A percentile compares a stretch with the other conserved stretches of the same genome.
These are phyloP conservation scores for Aphanoascus verrucosus DNA, from an alignment of 2,329 filamentous ascomycete genomes.

Conservation along the genomic window DNA sequence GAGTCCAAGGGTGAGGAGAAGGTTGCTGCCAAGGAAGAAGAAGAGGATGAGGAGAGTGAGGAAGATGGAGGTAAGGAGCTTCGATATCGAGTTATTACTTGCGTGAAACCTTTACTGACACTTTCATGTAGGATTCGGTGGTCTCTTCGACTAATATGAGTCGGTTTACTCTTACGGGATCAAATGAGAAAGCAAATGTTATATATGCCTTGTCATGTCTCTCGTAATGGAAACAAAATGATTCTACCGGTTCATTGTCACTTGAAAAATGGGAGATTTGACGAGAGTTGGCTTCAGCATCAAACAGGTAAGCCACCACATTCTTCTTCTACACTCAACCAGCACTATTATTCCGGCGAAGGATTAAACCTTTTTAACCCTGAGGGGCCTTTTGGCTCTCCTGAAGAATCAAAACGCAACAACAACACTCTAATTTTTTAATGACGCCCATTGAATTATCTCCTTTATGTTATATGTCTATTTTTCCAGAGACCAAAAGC, in stretches of 20 bases:
- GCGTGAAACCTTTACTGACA: neutral
- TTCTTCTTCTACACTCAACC: conserved; percentile 11
- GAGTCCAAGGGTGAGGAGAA: conserved; percentile 43
- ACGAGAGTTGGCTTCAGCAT: conserved; percentile 15
- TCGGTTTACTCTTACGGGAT: conserved; percentile 19
- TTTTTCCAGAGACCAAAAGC: neutral
- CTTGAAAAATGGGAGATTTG: conserved; percentile 15
- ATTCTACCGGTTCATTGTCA: conserved; percentile 17
- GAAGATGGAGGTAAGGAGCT: conserved; percentile 43
- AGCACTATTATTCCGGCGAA: conserved; percentile 28
- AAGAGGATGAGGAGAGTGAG: conserved; percentile 55
- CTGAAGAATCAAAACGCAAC: conserved; percentile 52
- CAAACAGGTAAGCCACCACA: conserved; percentile 15
- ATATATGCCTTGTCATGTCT: conserved; percentile 28
- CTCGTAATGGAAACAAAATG: conserved; percentile 23
- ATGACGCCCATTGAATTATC: conserved; percentile 35
- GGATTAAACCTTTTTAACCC: conserved; percentile 59
- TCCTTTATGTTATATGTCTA: neutral
- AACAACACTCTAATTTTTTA: conserved; percentile 66
- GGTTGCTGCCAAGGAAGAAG: conserved; percentile 44
- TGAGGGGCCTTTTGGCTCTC: conserved; percentile 36
- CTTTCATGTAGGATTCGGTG: conserved; percentile 53
- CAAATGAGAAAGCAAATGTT: conserved; percentile 27
- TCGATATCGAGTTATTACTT: neutral
- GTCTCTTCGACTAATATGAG: conserved; percentile 57